These are phyloP conservation scores for Candida tetrigidarum DNA, from an alignment of 1,139 yeast genomes.

Conservation along the genomic window DNA sequence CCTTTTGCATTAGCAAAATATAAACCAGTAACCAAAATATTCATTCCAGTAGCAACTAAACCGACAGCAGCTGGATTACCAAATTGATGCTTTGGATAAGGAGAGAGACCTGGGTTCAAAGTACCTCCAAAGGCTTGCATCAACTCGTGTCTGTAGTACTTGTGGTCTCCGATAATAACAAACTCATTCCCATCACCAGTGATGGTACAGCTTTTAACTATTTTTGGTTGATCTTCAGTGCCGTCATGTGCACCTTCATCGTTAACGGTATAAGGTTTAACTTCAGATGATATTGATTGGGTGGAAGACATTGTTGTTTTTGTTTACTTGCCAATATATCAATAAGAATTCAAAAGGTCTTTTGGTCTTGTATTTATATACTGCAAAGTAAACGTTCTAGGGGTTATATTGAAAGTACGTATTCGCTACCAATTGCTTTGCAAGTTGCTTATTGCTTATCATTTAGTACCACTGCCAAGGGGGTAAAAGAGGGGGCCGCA, in stretches of 20 bases:
- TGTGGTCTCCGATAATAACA: conserved; percentile 34
- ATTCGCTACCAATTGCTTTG: neutral
- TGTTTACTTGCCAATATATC: neutral
- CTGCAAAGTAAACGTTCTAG: neutral
- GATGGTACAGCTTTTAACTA: neutral
- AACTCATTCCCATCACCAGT: conserved; percentile 28
- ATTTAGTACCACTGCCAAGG: neutral
- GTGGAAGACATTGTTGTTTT: neutral
- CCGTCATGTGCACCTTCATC: no score
- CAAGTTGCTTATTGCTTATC: no score
- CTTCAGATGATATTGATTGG: neutral
- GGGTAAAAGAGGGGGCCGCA: neutral
- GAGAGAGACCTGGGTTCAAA: conserved; percentile 31
- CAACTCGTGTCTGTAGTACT: conserved; percentile 40
- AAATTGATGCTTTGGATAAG: conserved; percentile 6
- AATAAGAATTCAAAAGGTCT: neutral
- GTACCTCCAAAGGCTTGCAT: conserved; percentile 41
- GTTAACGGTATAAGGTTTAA: neutral
- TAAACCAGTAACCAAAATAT: conserved; percentile 52
- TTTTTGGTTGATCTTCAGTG: neutral
- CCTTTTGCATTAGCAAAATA: conserved; percentile 46
- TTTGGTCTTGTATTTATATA: neutral
- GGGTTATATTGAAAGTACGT: neutral
- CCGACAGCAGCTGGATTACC: conserved; percentile 70
- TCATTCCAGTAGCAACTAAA: conserved; percentile 53